These are phyloP conservation scores for Hagleromyces aurorensis DNA, from an alignment of 805 yeast genomes.

Conservation along the genomic window DNA sequence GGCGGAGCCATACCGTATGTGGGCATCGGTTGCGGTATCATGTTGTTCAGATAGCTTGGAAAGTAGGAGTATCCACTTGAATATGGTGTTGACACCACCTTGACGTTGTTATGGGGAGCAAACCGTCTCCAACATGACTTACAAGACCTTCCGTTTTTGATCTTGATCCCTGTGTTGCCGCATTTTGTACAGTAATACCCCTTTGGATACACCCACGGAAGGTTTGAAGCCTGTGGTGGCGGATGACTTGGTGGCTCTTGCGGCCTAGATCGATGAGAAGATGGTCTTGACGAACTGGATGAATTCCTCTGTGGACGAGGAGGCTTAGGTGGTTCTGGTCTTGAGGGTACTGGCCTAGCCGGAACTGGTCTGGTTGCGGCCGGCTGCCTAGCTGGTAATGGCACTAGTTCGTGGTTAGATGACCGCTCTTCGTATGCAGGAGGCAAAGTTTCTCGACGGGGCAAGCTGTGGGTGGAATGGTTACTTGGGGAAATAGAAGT, in stretches of 20 bases:
- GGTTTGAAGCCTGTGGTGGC: slow-evolving; percentile 11
- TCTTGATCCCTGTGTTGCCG: slow-evolving; percentile 59
- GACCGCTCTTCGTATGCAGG: slow-evolving; percentile 1
- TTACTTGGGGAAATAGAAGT: slow-evolving; percentile 1
- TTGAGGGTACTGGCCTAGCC: slow-evolving; percentile 7
- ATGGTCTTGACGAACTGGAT: too few species aligned
- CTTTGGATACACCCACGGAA: slow-evolving; percentile 63
- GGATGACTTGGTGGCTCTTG: slow-evolving; percentile 1
- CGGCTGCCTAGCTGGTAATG: slow-evolving; percentile 11
- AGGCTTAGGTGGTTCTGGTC: slow-evolving; percentile 1
- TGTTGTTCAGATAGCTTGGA: background rate
- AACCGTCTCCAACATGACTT: slow-evolving; percentile 62
- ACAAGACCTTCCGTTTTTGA: slow-evolving; percentile 57
- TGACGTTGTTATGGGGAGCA: slow-evolving; percentile 34
- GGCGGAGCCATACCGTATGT: slow-evolving; percentile 2
- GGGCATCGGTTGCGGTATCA: slow-evolving; percentile 15
- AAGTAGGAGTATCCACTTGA: slow-evolving; percentile 4
- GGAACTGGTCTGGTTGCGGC: slow-evolving; percentile 8
- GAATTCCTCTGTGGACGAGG: slow-evolving; percentile 3
- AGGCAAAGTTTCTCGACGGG: slow-evolving; percentile 1
- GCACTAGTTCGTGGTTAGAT: slow-evolving; percentile 9
- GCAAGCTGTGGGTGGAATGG: slow-evolving; percentile 2
- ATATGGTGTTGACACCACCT: slow-evolving; percentile 15
- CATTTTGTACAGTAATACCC: slow-evolving; percentile 61
- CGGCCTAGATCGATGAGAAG: too few species aligned